Evolutionary conservation across 768 basidiomycete genomes (phyloP).

Genomic region (Mrakia blollopis): DNA sequence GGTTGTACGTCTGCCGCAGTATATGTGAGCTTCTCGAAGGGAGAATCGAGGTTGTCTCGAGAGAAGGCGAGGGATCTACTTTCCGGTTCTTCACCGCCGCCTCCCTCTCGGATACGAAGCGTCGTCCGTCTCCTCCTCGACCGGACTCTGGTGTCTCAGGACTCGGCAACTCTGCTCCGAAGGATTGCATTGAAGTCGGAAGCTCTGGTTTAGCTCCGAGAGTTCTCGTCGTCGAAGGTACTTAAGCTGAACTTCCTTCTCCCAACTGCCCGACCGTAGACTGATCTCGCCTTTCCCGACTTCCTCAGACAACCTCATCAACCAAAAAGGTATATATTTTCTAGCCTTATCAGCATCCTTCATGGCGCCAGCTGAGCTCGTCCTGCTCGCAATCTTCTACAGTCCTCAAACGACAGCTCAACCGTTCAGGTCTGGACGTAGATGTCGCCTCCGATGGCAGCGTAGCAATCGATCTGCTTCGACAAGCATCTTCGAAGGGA

Average conservation of each 20-base stretch:
- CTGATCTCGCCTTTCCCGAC: not conserved
- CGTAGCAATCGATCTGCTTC: not conserved
- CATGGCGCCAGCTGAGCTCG: not conserved
- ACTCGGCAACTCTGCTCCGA: not conserved
- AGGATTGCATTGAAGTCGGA: not conserved
- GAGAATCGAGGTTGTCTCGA: constrained; percentile 41
- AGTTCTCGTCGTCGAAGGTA: constrained; percentile 27
- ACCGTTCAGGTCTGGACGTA: not conserved
- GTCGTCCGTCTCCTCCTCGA: no score
- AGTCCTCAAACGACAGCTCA: constrained; percentile 23
- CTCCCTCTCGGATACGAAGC: not conserved
- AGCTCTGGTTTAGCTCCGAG: not conserved
- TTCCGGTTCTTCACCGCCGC: constrained; percentile 27
- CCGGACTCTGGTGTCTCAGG: not conserved
- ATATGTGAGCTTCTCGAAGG: constrained; percentile 43
- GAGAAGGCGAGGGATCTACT: constrained; percentile 5
- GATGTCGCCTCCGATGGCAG: constrained; percentile 21
- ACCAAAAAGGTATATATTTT: constrained; percentile 1
- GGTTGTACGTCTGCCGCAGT: constrained; percentile 32
- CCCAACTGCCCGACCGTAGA: no score
- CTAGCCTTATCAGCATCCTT: not conserved
- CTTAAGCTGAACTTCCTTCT: not conserved
- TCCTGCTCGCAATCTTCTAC: not conserved
- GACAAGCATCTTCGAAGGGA: not conserved
- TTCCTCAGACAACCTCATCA: constrained; percentile 28